phyloP scores from a whole-genome alignment of 495 filamentous ascomycete species.

The Durotheca rogersii region DNA sequence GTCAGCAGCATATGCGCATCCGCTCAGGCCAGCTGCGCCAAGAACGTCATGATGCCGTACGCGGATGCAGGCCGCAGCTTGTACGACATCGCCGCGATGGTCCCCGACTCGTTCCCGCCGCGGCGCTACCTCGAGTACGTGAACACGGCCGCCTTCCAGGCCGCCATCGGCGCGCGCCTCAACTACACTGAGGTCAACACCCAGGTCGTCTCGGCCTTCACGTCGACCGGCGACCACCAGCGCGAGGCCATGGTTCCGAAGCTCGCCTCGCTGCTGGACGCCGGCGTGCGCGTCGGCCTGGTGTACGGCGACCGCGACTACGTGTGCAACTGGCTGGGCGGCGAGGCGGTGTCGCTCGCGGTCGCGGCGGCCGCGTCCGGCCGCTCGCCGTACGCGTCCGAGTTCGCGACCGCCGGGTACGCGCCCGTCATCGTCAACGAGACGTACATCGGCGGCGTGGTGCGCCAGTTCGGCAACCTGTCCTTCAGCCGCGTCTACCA shows the following conservation, averaged over 20 bases:
- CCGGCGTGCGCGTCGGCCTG: constrained; percentile 65
- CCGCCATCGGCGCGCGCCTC: constrained; percentile 62
- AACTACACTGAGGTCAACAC: constrained; percentile 63
- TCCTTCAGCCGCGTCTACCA: constrained; percentile 62
- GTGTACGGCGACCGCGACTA: constrained; percentile 68
- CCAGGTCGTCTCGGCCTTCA: constrained; percentile 55
- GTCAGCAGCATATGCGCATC: constrained; percentile 51
- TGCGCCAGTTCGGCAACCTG: constrained; percentile 62
- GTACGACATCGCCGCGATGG: constrained; percentile 61
- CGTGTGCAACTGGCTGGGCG: constrained; percentile 69
- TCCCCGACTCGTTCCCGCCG: constrained; percentile 63
- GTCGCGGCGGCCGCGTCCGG: constrained; percentile 44
- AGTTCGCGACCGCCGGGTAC: constrained; percentile 53
- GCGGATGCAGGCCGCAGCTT: constrained; percentile 49
- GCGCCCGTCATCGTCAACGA: constrained; percentile 54
- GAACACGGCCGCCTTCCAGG: constrained; percentile 61
- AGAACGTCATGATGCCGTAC: constrained; percentile 51
- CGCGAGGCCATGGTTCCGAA: constrained; percentile 49
- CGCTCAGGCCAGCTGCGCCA: constrained; percentile 46
- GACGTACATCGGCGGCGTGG: constrained; percentile 57
- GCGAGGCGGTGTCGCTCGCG: constrained; percentile 58
- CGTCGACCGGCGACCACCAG: constrained; percentile 53
- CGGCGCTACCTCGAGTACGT: constrained; percentile 64
- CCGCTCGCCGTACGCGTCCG: constrained; percentile 26
- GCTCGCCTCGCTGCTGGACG: constrained; percentile 53